Base-by-base conservation (phyloP, 2,329 filamentous ascomycete genomes). In the Neocucurbitaria cava region DNA sequence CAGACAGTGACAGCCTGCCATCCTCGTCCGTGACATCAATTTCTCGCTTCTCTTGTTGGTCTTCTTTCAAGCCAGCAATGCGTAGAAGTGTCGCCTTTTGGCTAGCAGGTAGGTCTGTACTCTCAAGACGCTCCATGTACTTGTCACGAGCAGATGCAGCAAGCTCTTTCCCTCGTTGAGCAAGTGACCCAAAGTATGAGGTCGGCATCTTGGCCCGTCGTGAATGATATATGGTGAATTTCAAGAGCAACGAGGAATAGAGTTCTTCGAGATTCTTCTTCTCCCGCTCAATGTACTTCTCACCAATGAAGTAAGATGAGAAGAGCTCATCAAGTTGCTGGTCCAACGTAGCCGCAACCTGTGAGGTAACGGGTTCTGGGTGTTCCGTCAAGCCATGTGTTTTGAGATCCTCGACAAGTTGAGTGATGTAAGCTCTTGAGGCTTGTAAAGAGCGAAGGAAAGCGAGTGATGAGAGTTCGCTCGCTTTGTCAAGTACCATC, bases 161-260 rank as follows among this genome's bases (percentile, higher is more conserved):
- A 31, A 97, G 82, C 74, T 98, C 93, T 47, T 91, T 94, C 39
- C 92, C 91, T 65, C 95, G 90, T 67, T 96, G 92, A 3, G 93
- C 90, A 26, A 98, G 83, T 2, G 93, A 94, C 17, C 91, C 92
- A 83, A 98, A 96, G 74, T 97, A 97, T 0, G 92, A 92, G 0
- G 91, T 92, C 1, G 93, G 90, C 23, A 89, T 88, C 81, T 96
- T 97, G 75, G 96, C 94, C 59, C 92, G 84, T 55, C 89, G 82
- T 0, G 89, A 92, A 75, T 99, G 95, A 71, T 94, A 98, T n/a
- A 96, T 89, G 15, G 92, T 96, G 71, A 95, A 99, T 68, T 96
- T 96, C 85, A 99, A 96, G 4, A 98, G 84, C 49, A 99, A 79
- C 0, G 95, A 96, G 49, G 92, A 94, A 77, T 96, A 94, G 2